A percentile compares a stretch with the other conserved stretches of the same genome.
These are phyloP conservation scores for Malbranchea cinnamomea DNA, from an alignment of 2,329 filamentous ascomycete species.

Conservation along the genomic window DNA sequence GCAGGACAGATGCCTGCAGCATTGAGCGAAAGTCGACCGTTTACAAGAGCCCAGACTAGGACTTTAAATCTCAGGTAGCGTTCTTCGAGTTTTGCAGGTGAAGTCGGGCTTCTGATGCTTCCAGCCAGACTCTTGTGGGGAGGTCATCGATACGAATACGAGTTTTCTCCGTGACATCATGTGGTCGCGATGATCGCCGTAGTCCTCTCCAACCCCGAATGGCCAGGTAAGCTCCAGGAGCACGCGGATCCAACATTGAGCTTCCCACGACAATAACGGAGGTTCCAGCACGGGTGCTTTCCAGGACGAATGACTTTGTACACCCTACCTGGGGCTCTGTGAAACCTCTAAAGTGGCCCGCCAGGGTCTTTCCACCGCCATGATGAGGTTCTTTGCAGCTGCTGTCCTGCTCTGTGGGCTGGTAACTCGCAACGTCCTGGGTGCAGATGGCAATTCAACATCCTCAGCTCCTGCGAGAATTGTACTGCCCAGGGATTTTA, in stretches of 20 bases:
- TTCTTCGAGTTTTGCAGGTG: no score
- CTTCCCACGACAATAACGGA: conserved; percentile 13
- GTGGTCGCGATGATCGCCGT: conserved; percentile 23
- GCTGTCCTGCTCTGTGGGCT: conserved; percentile 22
- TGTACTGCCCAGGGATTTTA: conserved; percentile 42
- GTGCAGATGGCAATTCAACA: conserved; percentile 16
- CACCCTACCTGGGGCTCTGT: conserved; percentile 11
- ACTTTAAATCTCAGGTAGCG: no score
- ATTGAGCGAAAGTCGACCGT: no score
- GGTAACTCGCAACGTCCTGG: conserved; percentile 16
- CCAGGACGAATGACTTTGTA: no score
- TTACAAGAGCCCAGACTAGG: no score
- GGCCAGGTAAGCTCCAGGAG: conserved; percentile 3
- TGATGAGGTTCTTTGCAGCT: conserved; percentile 27
- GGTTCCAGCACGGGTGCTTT: no score
- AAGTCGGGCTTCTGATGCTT: no score
- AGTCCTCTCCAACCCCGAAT: conserved; percentile 4
- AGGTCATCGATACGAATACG: background rate
- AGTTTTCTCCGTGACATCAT: conserved; percentile 4
- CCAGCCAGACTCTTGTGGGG: no score
- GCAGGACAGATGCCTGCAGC: no score
- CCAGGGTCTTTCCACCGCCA: conserved; percentile 16
- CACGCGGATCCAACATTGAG: no score
- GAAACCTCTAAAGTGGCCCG: conserved; percentile 15
- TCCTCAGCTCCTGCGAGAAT: conserved; percentile 18